Evolutionary conservation across 352 stramenopile species (phyloP).

Genomic region (Phytopythium chamaehyphon): DNA sequence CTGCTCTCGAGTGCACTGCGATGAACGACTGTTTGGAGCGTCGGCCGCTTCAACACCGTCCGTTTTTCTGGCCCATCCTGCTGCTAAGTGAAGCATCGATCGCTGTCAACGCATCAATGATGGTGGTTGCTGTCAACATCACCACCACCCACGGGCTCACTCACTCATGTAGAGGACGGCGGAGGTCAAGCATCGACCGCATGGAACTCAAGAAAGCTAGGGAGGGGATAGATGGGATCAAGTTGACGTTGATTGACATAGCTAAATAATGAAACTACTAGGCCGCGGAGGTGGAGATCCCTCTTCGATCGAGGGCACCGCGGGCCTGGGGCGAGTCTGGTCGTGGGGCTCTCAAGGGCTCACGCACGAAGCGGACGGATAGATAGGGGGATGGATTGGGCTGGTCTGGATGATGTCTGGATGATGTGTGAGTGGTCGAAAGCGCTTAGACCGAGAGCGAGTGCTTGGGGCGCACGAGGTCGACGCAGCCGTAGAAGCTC

Average conservation of each 20-base stretch:
- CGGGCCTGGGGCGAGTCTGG: not conserved
- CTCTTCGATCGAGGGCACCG: conserved; percentile 29
- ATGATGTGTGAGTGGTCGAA: not conserved
- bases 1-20: not conserved
- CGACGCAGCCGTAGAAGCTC: conserved; percentile 78
- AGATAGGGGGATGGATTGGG: not conserved
- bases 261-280: conserved; percentile 8
- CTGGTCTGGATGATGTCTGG: not conserved
- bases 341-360: not conserved
- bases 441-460: conserved; percentile 40
- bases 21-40: not conserved
- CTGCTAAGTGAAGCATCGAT: too few relatives aligned
- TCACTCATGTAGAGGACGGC: too few relatives aligned
- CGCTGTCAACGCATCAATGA: too few relatives aligned
- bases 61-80: too few relatives aligned
- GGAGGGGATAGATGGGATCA: too few relatives aligned
- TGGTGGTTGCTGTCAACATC: too few relatives aligned
- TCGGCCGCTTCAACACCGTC: too few relatives aligned
- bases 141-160: too few relatives aligned
- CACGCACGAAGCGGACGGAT: conserved; percentile 1
- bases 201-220: too few relatives aligned
- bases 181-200: too few relatives aligned
- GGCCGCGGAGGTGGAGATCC: conserved; percentile 8
- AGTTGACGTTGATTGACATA: not conserved
- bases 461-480: conserved; percentile 33